Evolutionary conservation across 345 rosid species (phyloP), one percentile per base, ranked within the genome.

Genomic region (Clausena lansium): DNA sequence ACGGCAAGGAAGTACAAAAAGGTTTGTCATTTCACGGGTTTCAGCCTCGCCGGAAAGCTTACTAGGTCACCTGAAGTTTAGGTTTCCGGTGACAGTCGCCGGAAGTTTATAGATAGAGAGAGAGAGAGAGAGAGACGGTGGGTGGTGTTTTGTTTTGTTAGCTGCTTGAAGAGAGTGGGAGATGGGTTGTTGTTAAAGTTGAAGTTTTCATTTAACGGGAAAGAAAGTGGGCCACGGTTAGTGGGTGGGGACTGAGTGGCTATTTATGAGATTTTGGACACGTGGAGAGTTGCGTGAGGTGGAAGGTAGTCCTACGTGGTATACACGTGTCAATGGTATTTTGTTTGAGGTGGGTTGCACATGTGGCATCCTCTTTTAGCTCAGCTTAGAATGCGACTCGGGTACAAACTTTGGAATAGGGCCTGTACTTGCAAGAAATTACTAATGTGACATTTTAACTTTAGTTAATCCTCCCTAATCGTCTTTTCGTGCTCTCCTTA

Each of bases 231-330:
- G 77, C 64, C 60, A 73, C 20, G 52, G 6, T 22, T 3, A 6
- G 70, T 55, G 0, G 66, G 75, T 60, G 74, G 84, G 79, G 50
- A 45, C 50, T 3, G 50, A 17, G 17, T 45, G 83, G 63, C 76
- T 59, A 80, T 78, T 77, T 76, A 58, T 68, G 61, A 47, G 33
- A 9, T n/a, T 3, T 2, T 57, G 55, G 66, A 58, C 81, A 85
- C 83, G 83, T 76, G 84, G 78, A 57, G 25, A 0, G 6, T 1
- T 36, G 6, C 50, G 59, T 45, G 24, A 72, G 83, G 82, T 47
- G 36, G 2, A 60, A 3, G 32, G 6, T 0, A 11, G 5, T 83
- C 84, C 60, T 22, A 78, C 86, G 75, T 81, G 84, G 86, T 75
- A 35, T 64, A 66, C 70, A 67, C 67, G 80, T n/a, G 81, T 47